Percentiles rank a stretch among this genome's conserved stretches.
phyloP scores from a whole-genome alignment of 441 rosid genomes.

The Biscutella laevigata region DNA sequence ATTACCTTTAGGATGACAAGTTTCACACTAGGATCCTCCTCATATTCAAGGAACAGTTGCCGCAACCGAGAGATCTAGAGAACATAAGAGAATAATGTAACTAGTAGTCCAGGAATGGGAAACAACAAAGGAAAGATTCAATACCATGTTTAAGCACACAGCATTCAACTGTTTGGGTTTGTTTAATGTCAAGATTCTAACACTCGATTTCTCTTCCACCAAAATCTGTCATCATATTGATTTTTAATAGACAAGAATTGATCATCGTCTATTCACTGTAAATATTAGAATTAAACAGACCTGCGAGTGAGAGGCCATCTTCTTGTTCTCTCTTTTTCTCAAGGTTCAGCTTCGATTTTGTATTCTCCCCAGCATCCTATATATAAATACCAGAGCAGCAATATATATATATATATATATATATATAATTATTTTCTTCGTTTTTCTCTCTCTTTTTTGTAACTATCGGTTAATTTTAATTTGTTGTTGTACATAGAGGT shows the following conservation, averaged over 20 bases:
- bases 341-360: no score
- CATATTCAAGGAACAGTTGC: constrained; percentile 45
- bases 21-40: constrained; percentile 44
- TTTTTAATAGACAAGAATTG: background rate
- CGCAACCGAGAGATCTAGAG: constrained; percentile 42
- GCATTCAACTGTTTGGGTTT: constrained; percentile 70
- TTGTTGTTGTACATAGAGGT: no score
- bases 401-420: no score
- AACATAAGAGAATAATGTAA: background rate
- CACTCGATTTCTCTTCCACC: constrained; percentile 46
- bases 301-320: constrained; percentile 24
- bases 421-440: no score
- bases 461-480: no score
- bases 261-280: background rate
- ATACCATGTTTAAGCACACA: constrained; percentile 51
- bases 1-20: constrained; percentile 59
- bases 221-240: constrained; percentile 34
- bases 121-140: background rate
- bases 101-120: background rate
- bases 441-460: no score
- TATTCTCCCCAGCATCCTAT: no score
- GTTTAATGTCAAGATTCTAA: constrained; percentile 49
- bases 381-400: no score
- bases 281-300: constrained; percentile 1
- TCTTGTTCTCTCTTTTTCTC: background rate